Conservation (phyloP, 2,329 filamentous ascomycete species). For the Ophiostoma perfectum region DNA sequence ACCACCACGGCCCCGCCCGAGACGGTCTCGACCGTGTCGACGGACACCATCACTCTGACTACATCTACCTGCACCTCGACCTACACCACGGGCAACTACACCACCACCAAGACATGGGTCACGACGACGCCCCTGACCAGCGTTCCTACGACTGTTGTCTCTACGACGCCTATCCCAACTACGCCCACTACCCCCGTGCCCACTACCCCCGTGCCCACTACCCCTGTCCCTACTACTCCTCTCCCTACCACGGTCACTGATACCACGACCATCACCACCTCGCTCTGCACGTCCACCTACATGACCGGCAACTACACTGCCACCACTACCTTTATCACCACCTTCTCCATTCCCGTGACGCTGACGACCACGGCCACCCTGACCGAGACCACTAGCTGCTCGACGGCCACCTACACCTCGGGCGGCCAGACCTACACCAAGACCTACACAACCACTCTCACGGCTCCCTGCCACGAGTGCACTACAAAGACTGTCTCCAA, state of each 20-base stretch:
- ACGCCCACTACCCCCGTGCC: background rate
- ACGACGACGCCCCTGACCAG: background rate
- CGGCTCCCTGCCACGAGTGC: slow-evolving; percentile 1
- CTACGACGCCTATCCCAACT: background rate
- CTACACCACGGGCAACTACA: slow-evolving; percentile 14
- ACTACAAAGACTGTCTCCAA: slow-evolving; percentile 16
- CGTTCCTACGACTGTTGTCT: background rate
- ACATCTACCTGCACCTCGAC: slow-evolving; percentile 8
- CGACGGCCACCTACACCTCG: slow-evolving; percentile 20
- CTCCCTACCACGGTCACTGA: slow-evolving; percentile 15
- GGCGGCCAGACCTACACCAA: slow-evolving; percentile 19
- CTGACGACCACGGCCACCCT: slow-evolving; percentile 17
- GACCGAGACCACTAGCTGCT: slow-evolving; percentile 20
- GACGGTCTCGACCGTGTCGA: background rate
- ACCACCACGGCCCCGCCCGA: background rate
- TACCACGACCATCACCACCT: slow-evolving; percentile 16
- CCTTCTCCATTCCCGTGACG: slow-evolving; percentile 6
- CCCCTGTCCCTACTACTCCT: background rate
- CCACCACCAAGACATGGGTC: slow-evolving; percentile 1
- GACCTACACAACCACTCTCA: slow-evolving; percentile 14
- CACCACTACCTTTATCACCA: slow-evolving; percentile 11
- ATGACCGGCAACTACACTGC: slow-evolving; percentile 12
- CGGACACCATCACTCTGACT: background rate
- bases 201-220: background rate
- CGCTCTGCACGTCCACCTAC: slow-evolving; percentile 16